Base-by-base conservation (phyloP, 2,329 filamentous ascomycete genomes). In the Aureobasidium sp. region DNA sequence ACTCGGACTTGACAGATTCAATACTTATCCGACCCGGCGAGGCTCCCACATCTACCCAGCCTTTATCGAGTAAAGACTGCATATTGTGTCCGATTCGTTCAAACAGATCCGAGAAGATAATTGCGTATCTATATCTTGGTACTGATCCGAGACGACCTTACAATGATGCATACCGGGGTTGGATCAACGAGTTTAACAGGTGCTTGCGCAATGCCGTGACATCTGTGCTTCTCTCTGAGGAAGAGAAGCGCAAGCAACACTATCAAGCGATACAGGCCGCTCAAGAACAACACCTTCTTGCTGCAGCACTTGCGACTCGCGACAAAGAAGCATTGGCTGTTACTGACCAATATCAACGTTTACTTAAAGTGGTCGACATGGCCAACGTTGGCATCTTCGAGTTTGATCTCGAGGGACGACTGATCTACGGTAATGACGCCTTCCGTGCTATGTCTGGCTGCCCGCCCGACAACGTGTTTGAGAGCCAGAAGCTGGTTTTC, bases 301-400 rank as follows among this genome's bases (percentile, higher is more conserved):
- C 41, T 3, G 40, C 40, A 22, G 51, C 38, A 32, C 41, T 54
- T 6, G 51, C 51, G 11, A 27, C 16, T 12, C 52, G 52, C 6
- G 52, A 54, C 24, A 22, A 19, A 32, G 54, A 58, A 22, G 54
- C 45, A 11, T 38, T 53, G 5, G 41, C 52, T 2, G 54, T 48
- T 14, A 50, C 48, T 4, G 49, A 42, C 6, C 47, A 42, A 30
- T 35, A 27, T n/a, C 38, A 54, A 47, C 37, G 54, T n/a, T 38
- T 54, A 6, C 47, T 53, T n/a, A 48, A 58, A 39, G 44, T 53
- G 8, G 42, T 58, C 24, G 56, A 58, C 14, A 51, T 51, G 40
- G 49, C 55, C 14, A 29, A 39, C 30, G 56, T 58, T 25, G 56
- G 56, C 11, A 41, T 58, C 25, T 55, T 56, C 29, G 54, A 58